These are phyloP conservation scores for Cystobasidiopsis lactophilus DNA, from an alignment of 768 basidiomycete genomes.

Conservation along the genomic window DNA sequence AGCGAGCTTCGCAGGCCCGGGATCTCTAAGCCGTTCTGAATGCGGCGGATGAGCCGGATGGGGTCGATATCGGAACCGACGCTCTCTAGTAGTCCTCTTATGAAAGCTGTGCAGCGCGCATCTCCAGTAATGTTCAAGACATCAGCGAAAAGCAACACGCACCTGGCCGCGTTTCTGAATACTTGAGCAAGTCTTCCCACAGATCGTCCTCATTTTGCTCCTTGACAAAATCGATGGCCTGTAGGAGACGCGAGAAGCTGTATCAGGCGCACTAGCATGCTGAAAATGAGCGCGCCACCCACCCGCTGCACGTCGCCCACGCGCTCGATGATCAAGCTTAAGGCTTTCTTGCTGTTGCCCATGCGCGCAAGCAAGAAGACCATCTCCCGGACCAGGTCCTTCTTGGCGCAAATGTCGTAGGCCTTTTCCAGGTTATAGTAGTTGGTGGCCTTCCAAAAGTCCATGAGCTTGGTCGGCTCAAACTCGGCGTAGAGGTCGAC, in stretches of 20 bases:
- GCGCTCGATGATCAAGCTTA: conserved; percentile 84
- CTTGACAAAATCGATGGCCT: conserved; percentile 96
- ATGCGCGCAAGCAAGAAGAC: conserved; percentile 90
- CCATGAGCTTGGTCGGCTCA: conserved; percentile 53
- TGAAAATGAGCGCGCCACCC: conserved; percentile 16
- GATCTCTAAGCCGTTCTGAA: conserved; percentile 89
- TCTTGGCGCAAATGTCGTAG: conserved; percentile 59
- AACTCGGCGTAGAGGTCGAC: conserved; percentile 82
- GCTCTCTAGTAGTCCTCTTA: conserved; percentile 80
- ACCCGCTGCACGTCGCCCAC: conserved; percentile 78
- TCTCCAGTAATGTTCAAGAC: neutral
- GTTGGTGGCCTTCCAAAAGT: conserved; percentile 73
- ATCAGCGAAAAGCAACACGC: conserved; percentile 15
- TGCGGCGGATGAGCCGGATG: conserved; percentile 74
- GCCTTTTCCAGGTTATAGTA: conserved; percentile 80
- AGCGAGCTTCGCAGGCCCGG: conserved; percentile 81
- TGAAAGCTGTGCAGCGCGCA: conserved; percentile 49
- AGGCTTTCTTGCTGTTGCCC: conserved; percentile 89
- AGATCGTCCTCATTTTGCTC: conserved; percentile 91
- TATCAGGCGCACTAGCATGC: neutral
- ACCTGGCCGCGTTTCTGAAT: conserved; percentile 86
- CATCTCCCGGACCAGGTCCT: conserved; percentile 83
- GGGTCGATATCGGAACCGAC: conserved; percentile 92
- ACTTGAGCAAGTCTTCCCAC: conserved; percentile 86
- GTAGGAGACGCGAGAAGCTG: neutral